Conservation (phyloP, 2,329 filamentous ascomycete species). For the Cyphellophora europaea region DNA sequence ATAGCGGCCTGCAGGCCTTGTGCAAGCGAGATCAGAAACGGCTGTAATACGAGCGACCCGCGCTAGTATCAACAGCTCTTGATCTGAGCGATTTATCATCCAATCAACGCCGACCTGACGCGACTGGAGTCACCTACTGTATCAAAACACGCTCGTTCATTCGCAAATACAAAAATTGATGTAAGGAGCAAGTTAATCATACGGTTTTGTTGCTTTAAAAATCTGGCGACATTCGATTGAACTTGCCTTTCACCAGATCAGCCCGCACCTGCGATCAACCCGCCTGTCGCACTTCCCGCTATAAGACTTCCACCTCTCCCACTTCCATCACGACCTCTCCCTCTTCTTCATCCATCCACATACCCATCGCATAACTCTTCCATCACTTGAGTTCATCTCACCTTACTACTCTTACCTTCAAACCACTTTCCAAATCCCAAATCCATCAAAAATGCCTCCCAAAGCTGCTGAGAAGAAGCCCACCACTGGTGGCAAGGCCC, state of each 20-base stretch:
- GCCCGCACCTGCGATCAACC: slow-evolving; percentile 32
- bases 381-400: slow-evolving; percentile 18
- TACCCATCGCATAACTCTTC: slow-evolving; percentile 17
- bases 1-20: no score
- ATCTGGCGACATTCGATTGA: no score
- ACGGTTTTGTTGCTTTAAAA: no score
- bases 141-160: no score
- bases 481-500: slow-evolving; percentile 84
- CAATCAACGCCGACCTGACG: no score
- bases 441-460: slow-evolving; percentile 72
- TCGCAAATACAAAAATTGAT: no score
- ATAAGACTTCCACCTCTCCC: slow-evolving; percentile 34
- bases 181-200: no score
- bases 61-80: no score
- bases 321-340: slow-evolving; percentile 28
- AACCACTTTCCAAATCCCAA: slow-evolving; percentile 20
- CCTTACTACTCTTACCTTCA: slow-evolving; percentile 19
- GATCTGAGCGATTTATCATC: no score
- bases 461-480: slow-evolving; percentile 99
- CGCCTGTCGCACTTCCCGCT: slow-evolving; percentile 28
- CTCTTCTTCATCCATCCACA: slow-evolving; percentile 26
- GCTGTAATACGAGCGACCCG: no score
- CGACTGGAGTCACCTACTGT: no score
- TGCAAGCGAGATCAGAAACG: no score
- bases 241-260: slow-evolving; percentile 33